Percentiles rank a stretch among this genome's conserved stretches.
These are phyloP conservation scores for Myotisia sp. DNA, from an alignment of 2,329 filamentous ascomycete species.

Conservation along the genomic window DNA sequence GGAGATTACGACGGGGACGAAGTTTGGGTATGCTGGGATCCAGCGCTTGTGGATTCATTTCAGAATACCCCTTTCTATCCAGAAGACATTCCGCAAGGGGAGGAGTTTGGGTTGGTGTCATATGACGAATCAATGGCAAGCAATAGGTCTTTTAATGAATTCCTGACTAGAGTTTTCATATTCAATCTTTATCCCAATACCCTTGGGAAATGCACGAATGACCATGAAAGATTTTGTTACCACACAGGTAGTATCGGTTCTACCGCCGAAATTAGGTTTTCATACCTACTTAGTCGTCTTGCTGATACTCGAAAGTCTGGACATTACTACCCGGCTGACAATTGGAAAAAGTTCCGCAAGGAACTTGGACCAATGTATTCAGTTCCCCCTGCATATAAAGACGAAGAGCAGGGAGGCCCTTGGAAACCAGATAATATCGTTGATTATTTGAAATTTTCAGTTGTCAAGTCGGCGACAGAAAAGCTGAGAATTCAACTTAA, in stretches of 20 bases:
- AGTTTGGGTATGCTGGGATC: constrained; percentile 48
- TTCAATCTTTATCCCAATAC: constrained; percentile 35
- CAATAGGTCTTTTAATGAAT: constrained; percentile 24
- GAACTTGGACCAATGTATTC: constrained; percentile 15
- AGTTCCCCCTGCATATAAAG: constrained; percentile 28
- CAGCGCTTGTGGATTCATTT: constrained; percentile 38
- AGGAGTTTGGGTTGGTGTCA: constrained; percentile 36
- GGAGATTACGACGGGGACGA: constrained; percentile 53
- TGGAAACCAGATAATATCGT: constrained; percentile 26
- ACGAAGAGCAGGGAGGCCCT: constrained; percentile 6
- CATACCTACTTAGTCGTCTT: constrained; percentile 31
- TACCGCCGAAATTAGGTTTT: constrained; percentile 23
- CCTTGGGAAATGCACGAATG: constrained; percentile 39
- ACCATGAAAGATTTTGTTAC: constrained; percentile 40
- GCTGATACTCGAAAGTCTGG: constrained; percentile 35
- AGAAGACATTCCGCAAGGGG: constrained; percentile 19
- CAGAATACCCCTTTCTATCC: constrained; percentile 36
- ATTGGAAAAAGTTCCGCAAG: constrained; percentile 26
- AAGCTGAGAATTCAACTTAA: constrained; percentile 21
- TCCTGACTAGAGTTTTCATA: constrained; percentile 32
- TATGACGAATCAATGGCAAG: constrained; percentile 30
- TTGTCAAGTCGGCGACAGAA: constrained; percentile 22
- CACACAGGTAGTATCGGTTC: constrained; percentile 33
- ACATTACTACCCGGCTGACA: constrained; percentile 26
- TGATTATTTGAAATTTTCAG: constrained; percentile 31